Conservation (phyloP, 1,139 yeast species). For the Saccharomyces hybrid region DNA sequence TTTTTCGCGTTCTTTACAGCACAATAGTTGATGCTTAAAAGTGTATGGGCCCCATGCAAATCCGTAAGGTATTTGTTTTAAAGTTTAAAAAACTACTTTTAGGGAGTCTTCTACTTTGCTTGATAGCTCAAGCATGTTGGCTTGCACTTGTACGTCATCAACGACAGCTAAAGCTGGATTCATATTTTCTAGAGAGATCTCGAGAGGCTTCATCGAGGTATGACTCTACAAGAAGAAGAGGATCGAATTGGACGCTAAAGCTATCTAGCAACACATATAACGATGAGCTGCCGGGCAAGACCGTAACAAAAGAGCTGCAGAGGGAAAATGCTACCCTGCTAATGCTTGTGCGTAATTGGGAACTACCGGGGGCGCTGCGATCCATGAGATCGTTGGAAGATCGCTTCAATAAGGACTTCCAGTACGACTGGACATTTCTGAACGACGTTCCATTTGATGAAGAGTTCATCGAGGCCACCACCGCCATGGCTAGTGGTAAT, state of each 20-base stretch:
- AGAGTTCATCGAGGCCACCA: conserved; percentile 57
- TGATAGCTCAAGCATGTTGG: background rate
- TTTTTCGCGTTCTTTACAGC: background rate
- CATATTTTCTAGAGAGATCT: conserved; percentile 9
- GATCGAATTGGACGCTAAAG: conserved; percentile 9
- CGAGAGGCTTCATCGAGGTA: conserved; percentile 10
- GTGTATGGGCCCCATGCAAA: background rate
- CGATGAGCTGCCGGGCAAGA: conserved; percentile 1
- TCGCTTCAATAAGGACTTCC: conserved; percentile 56
- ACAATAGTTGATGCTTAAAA: background rate
- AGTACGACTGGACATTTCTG: conserved; percentile 82
- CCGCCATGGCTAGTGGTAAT: conserved; percentile 65
- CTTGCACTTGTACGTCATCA: background rate
- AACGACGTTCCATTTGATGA: conserved; percentile 74
- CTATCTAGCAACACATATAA: conserved; percentile 15
- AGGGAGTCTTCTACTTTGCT: background rate
- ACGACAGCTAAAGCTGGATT: background rate
- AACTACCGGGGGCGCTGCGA: conserved; percentile 51
- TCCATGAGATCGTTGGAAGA: conserved; percentile 44
- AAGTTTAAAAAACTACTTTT: background rate
- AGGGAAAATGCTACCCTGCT: conserved; percentile 40
- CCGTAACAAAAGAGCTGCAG: background rate
- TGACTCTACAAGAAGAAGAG: conserved; percentile 9
- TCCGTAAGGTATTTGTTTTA: background rate
- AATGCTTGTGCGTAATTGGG: conserved; percentile 66